Base-by-base conservation (phyloP, 139 green algal genomes). In the Marvania coccoides region DNA sequence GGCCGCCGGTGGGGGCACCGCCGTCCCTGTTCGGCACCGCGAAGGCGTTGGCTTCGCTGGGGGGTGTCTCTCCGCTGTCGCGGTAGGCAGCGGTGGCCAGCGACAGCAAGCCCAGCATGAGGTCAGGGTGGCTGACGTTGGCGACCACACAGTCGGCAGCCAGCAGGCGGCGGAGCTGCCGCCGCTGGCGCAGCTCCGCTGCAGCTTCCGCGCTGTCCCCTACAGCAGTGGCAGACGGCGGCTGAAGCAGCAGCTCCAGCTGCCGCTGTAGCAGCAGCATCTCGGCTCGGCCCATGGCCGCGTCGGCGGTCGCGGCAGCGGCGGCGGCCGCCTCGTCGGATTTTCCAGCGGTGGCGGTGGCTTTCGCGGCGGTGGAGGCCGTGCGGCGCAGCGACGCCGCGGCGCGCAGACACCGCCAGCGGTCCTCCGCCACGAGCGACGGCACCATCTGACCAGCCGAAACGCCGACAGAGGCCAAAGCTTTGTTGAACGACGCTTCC, bases 191-290 rank as follows among this genome's bases (percentile, higher is more conserved):
- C 23, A 19, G 19, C 39, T n/a, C 26, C 48, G 19, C 61, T 24
- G 5, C 40, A 8, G 14, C 30, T 3, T 6, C 29, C 26, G 24
- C 51, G 2, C 39, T n/a, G 14, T 62, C 65, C 31, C 8, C 55
- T 28, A 61, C 47, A 3, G 23, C 57, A 9, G n/a, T 53, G 0
- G 39, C 31, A 13, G 40, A 35, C n/a, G n/a, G n/a, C n/a, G n/a
- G n/a, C n/a, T n/a, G n/a, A 23, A 61, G 57, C 24, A 30, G 6
- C 2, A 35, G 24, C 9, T 23, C 31, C 36, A 73, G 67, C 2
- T 61, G 57, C 23, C 57, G 47, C 60, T 73, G 67, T 54, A 67
- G 47, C 47, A 73, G 57, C 34, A 58, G 29, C 67, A 73, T 61
- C 42, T 73, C 59, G 48, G 57, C 59, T 26, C 67, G 15, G n/a